Conservation (phyloP, 768 basidiomycete species). For the Phlegmacium glaucopus region DNA sequence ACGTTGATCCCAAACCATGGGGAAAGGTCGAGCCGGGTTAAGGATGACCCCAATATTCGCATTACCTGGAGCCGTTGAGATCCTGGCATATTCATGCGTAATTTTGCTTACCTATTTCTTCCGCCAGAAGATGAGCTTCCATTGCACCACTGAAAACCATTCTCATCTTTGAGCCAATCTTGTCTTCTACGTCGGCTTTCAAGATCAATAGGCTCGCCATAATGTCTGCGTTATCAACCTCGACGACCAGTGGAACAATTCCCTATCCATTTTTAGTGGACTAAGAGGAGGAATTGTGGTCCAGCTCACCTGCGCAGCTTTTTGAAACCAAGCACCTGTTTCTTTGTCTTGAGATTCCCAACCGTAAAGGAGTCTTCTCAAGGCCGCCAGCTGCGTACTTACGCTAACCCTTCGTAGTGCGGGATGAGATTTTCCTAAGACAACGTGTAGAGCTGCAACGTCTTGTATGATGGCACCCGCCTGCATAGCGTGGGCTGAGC, state of each 20-base stretch:
- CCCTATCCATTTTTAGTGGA: conserved; percentile 36
- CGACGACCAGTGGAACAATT: conserved; percentile 61
- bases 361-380: conserved; percentile 58
- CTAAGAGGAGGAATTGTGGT: not conserved
- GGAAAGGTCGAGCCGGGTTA: conserved; percentile 61
- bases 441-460: conserved; percentile 60
- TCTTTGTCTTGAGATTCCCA: conserved; percentile 46
- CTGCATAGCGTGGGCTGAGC: conserved; percentile 54
- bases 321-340: conserved; percentile 52
- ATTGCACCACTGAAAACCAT: conserved; percentile 61
- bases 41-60: conserved; percentile 50
- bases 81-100: not conserved
- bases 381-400: conserved; percentile 61
- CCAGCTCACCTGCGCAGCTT: conserved; percentile 46
- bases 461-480: conserved; percentile 58
- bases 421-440: conserved; percentile 41
- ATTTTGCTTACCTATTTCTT: conserved; percentile 50
- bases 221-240: conserved; percentile 66
- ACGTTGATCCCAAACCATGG: conserved; percentile 66
- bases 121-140: conserved; percentile 65
- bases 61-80: conserved; percentile 30
- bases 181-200: conserved; percentile 63
- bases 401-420: conserved; percentile 43
- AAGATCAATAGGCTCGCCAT: conserved; percentile 69
- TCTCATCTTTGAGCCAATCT: conserved; percentile 52